Evolutionary conservation across 495 filamentous ascomycete species (phyloP).

Genomic region (Penicillium paradoxum): DNA sequence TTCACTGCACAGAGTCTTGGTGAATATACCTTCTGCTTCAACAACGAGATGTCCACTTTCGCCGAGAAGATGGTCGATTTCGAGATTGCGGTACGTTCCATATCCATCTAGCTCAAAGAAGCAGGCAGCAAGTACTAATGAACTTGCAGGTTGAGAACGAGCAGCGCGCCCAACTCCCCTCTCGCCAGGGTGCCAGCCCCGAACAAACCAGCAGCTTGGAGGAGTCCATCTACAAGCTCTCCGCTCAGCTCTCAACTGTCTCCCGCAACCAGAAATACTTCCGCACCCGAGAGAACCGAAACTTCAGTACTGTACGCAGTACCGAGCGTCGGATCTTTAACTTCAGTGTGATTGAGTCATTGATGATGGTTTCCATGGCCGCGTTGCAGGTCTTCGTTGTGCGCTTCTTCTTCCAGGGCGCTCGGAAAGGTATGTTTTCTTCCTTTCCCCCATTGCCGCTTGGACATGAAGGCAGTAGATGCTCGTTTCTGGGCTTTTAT

Average conservation of each 20-base stretch:
- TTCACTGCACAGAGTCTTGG: conserved; percentile 93
- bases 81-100: conserved; percentile 78
- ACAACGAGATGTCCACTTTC: conserved; percentile 97
- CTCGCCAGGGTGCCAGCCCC: conserved; percentile 83
- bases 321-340: conserved; percentile 96
- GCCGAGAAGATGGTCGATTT: conserved; percentile 98
- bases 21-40: conserved; percentile 96
- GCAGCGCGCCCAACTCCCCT: conserved; percentile 70
- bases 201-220: conserved; percentile 90
- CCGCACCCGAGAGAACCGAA: conserved; percentile 96
- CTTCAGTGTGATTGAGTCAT: conserved; percentile 88
- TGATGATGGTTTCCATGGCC: conserved; percentile 94
- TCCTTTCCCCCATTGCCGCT: neutral
- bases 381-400: conserved; percentile 97
- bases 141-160: conserved; percentile 77
- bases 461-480: neutral
- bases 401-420: conserved; percentile 97
- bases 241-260: conserved; percentile 90
- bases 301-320: conserved; percentile 95
- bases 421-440: conserved; percentile 57
- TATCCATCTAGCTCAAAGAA: neutral
- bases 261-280: conserved; percentile 99
- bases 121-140: conserved; percentile 6
- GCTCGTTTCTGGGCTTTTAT: neutral
- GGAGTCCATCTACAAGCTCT: conserved; percentile 94